phyloP scores from a whole-genome alignment of 1,284 basidiomycete genomes.

The Austropuccinia psidii region DNA sequence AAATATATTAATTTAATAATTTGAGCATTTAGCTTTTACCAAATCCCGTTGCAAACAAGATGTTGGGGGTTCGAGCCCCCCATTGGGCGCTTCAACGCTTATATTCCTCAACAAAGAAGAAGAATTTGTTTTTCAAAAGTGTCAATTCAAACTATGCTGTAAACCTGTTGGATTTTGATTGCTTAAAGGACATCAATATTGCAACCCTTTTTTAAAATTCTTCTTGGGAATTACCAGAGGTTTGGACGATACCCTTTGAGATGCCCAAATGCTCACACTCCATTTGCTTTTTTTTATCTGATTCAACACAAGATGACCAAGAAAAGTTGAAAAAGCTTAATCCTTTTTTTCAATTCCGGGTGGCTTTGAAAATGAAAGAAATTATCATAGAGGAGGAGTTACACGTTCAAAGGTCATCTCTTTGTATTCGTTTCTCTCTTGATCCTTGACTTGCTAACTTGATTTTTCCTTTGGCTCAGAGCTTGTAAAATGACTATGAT shows the following conservation, averaged over 20 bases:
- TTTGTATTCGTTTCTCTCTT: background rate
- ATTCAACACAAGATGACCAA: background rate
- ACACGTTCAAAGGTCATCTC: background rate
- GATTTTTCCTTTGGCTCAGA: background rate
- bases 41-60: no score
- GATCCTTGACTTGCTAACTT: background rate
- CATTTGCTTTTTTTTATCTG: background rate
- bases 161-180: background rate
- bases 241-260: background rate
- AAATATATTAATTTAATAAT: no score
- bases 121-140: no score
- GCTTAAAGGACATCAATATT: background rate
- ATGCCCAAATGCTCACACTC: background rate
- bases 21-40: no score
- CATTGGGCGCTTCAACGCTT: no score
- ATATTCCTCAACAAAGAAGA: no score
- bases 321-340: background rate
- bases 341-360: background rate
- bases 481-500: constrained; percentile 1
- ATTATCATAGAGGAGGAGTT: constrained; percentile 3
- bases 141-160: no score
- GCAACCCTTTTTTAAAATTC: no score
- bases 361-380: background rate
- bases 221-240: background rate
- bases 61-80: no score